phyloP scores from a whole-genome alignment of 116 monocot species.

The Zostera marina region DNA sequence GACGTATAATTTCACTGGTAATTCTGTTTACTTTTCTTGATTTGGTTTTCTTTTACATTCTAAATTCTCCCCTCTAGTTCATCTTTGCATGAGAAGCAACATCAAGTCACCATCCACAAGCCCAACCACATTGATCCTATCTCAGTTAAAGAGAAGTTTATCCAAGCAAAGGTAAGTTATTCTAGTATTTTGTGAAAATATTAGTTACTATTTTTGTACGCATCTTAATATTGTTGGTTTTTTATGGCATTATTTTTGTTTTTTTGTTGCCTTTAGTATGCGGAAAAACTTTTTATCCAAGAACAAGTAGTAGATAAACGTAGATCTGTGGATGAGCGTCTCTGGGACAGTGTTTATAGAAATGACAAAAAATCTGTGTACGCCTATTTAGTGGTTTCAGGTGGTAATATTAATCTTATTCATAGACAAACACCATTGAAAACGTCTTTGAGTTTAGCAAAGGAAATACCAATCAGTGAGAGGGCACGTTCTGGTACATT shows the following conservation, averaged over 20 bases:
- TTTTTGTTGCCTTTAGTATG: constrained; percentile 60
- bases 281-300: constrained; percentile 67
- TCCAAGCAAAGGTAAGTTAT: constrained; percentile 72
- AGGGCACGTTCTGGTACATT: constrained; percentile 10
- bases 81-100: constrained; percentile 22
- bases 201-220: neutral
- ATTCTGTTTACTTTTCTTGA: neutral
- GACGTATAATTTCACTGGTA: neutral
- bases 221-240: neutral
- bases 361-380: constrained; percentile 87
- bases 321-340: constrained; percentile 27
- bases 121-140: constrained; percentile 66
- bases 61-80: neutral
- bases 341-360: constrained; percentile 46
- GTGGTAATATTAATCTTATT: constrained; percentile 56
- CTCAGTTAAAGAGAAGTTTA: constrained; percentile 92
- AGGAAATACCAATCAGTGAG: constrained; percentile 60
- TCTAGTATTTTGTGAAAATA: neutral
- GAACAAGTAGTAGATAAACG: constrained; percentile 18
- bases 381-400: constrained; percentile 53
- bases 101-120: constrained; percentile 22
- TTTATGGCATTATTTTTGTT: neutral
- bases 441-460: constrained; percentile 43
- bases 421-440: constrained; percentile 26
- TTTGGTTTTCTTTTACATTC: neutral